Evolutionary conservation across 2,329 filamentous ascomycete species (phyloP).

Genomic region (Aureobasidium zeae): DNA sequence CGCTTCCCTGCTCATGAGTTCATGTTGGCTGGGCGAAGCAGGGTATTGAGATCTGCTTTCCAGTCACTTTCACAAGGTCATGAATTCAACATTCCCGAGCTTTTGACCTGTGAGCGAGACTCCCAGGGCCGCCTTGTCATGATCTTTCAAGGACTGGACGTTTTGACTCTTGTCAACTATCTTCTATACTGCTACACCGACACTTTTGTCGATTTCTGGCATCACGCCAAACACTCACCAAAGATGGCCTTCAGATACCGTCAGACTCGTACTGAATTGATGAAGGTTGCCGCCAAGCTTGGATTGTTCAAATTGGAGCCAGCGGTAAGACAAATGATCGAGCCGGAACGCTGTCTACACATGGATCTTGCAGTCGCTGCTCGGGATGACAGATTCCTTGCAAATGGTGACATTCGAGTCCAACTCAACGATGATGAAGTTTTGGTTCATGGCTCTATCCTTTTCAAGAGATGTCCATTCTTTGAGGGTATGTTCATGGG

Average conservation of each 20-base stretch:
- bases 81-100: slow-evolving; percentile 49
- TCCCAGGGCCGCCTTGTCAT: slow-evolving; percentile 47
- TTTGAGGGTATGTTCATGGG: slow-evolving; percentile 85
- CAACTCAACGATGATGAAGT: slow-evolving; percentile 64
- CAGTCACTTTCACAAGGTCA: slow-evolving; percentile 36
- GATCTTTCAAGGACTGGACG: slow-evolving; percentile 61
- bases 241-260: slow-evolving; percentile 64
- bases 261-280: slow-evolving; percentile 73
- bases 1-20: slow-evolving; percentile 76
- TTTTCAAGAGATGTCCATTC: slow-evolving; percentile 83
- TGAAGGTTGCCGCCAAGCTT: slow-evolving; percentile 68
- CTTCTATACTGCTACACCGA: slow-evolving; percentile 76
- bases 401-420: slow-evolving; percentile 68
- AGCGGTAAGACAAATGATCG: slow-evolving; percentile 65
- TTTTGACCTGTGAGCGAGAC: slow-evolving; percentile 48
- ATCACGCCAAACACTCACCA: slow-evolving; percentile 58
- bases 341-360: slow-evolving; percentile 54
- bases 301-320: slow-evolving; percentile 64
- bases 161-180: slow-evolving; percentile 70
- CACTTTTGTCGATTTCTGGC: slow-evolving; percentile 74
- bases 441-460: slow-evolving; percentile 63
- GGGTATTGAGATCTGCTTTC: slow-evolving; percentile 55
- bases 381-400: slow-evolving; percentile 60
- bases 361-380: slow-evolving; percentile 63
- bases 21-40: slow-evolving; percentile 65